Conservation (phyloP, 2,329 filamentous ascomycete genomes). For the Alternaria brassicicola region DNA sequence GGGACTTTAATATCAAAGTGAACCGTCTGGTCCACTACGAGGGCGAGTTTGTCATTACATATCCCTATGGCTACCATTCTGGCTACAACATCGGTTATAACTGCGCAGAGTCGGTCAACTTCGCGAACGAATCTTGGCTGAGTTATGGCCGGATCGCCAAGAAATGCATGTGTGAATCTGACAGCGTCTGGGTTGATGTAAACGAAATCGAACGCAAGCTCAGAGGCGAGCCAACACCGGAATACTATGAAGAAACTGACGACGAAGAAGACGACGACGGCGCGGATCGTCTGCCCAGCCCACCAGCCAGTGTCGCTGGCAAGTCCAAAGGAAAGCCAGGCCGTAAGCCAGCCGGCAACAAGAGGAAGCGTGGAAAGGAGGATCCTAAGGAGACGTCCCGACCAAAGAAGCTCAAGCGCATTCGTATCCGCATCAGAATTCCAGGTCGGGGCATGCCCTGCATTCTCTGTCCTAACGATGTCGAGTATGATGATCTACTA, state of each 20-base stretch:
- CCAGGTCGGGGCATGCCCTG: slow-evolving; percentile 81
- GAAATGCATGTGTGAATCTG: slow-evolving; percentile 94
- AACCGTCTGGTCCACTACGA: slow-evolving; percentile 96
- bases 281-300: slow-evolving; percentile 71
- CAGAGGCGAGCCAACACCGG: slow-evolving; percentile 79
- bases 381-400: slow-evolving; percentile 53
- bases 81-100: slow-evolving; percentile 99
- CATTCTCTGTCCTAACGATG: slow-evolving; percentile 89
- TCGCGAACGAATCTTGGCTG: slow-evolving; percentile 93
- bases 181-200: slow-evolving; percentile 98
- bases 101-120: slow-evolving; percentile 98
- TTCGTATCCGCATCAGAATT: slow-evolving; percentile 73
- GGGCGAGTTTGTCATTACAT: slow-evolving; percentile 97
- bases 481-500: slow-evolving; percentile 79
- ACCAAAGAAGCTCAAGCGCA: slow-evolving; percentile 73
- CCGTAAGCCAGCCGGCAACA: slow-evolving; percentile 71
- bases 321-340: slow-evolving; percentile 72
- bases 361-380: slow-evolving; percentile 55
- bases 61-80: slow-evolving; percentile 97
- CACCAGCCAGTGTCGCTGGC: slow-evolving; percentile 74
- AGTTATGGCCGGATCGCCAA: slow-evolving; percentile 95
- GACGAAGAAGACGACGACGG: slow-evolving; percentile 68
- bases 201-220: slow-evolving; percentile 94
- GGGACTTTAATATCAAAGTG: slow-evolving; percentile 91
- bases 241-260: slow-evolving; percentile 80